phyloP scores from a whole-genome alignment of 164 flowering plant species.

The Kingdonia uniflora region DNA sequence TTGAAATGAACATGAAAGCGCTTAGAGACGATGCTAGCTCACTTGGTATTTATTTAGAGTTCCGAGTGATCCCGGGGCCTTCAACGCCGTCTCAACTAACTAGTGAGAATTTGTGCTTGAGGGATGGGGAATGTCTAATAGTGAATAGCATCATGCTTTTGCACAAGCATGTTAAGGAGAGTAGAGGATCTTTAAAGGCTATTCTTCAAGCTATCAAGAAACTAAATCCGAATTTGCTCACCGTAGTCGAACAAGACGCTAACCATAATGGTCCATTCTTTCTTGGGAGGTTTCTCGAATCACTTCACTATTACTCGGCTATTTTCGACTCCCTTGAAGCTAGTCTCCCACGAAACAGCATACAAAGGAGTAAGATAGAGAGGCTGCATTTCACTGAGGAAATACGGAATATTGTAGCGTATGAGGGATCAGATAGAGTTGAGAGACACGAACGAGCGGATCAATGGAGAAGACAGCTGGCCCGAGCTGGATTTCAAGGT shows the following conservation, averaged over 20 bases:
- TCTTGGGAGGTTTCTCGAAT: slow-evolving; percentile 56
- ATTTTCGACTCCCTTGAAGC: slow-evolving; percentile 55
- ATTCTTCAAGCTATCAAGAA: slow-evolving; percentile 50
- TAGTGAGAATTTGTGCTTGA: slow-evolving; percentile 26
- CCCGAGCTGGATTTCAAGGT: slow-evolving; percentile 42
- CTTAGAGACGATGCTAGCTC: slow-evolving; percentile 27
- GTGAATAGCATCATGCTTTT: slow-evolving; percentile 45
- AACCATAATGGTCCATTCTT: slow-evolving; percentile 69
- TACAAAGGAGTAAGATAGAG: slow-evolving; percentile 43
- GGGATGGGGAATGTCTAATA: slow-evolving; percentile 41
- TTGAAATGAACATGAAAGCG: slow-evolving; percentile 24
- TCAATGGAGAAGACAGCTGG: slow-evolving; percentile 51
- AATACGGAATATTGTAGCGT: slow-evolving; percentile 39
- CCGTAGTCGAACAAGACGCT: slow-evolving; percentile 55
- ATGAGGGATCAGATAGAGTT: slow-evolving; percentile 37
- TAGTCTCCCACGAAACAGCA: slow-evolving; percentile 32
- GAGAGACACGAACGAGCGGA: slow-evolving; percentile 56
- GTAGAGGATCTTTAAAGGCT: slow-evolving; percentile 35
- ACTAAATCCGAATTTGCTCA: slow-evolving; percentile 32
- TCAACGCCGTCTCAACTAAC: slow-evolving; percentile 25
- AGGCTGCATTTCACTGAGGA: slow-evolving; percentile 37
- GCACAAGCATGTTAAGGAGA: slow-evolving; percentile 49
- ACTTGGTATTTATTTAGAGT: slow-evolving; percentile 27
- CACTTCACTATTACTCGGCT: slow-evolving; percentile 59
- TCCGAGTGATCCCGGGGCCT: slow-evolving; percentile 21